Evolutionary conservation across 495 filamentous ascomycete species (phyloP).

Genomic region (Pyrenula massariospora): DNA sequence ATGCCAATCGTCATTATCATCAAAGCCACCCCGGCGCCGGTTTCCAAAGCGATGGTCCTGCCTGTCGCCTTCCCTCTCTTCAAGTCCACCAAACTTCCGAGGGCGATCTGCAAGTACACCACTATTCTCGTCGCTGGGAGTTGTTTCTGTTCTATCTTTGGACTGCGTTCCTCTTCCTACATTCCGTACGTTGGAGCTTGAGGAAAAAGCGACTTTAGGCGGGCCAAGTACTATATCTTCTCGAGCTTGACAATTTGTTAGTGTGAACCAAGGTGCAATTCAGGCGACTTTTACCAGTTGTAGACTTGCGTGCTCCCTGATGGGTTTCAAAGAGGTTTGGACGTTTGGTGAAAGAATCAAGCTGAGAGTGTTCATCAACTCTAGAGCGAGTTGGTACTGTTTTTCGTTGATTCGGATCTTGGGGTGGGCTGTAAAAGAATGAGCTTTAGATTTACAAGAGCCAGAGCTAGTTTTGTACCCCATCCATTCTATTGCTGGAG

Average conservation of each 20-base stretch:
- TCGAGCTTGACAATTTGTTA: constrained; percentile 26
- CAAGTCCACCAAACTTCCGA: constrained; percentile 28
- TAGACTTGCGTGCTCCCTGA: constrained; percentile 51
- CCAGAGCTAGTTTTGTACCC: constrained; percentile 42
- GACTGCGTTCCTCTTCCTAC: neutral
- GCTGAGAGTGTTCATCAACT: constrained; percentile 31
- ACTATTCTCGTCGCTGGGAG: constrained; percentile 32
- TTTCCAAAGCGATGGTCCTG: constrained; percentile 21
- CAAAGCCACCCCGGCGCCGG: constrained; percentile 26
- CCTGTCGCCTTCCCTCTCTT: constrained; percentile 26
- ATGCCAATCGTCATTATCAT: constrained; percentile 50
- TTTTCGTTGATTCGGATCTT: constrained; percentile 35
- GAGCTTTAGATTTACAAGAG: constrained; percentile 12
- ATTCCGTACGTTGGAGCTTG: constrained; percentile 13
- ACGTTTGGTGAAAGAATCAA: constrained; percentile 35
- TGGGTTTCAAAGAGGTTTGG: constrained; percentile 47
- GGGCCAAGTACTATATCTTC: constrained; percentile 87
- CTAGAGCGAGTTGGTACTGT: constrained; percentile 21
- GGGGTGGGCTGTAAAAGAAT: constrained; percentile 27
- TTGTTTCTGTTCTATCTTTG: neutral
- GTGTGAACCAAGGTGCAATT: constrained; percentile 4
- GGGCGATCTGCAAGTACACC: constrained; percentile 37
- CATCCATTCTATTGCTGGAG: constrained; percentile 96
- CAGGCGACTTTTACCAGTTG: constrained; percentile 31
- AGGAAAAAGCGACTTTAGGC: constrained; percentile 77